Base-by-base conservation (phyloP, 257 asterid genomes). In the Echium plantagineum region DNA sequence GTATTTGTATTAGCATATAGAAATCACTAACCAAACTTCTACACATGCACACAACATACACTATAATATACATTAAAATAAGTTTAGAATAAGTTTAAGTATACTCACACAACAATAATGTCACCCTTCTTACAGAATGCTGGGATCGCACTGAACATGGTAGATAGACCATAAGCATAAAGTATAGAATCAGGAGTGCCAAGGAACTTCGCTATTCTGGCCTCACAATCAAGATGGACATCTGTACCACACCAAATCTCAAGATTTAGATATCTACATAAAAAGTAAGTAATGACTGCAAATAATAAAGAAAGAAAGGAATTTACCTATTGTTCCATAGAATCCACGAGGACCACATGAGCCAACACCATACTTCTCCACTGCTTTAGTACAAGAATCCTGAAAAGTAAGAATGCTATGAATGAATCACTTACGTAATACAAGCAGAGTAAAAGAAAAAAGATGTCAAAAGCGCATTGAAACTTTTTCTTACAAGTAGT, bases 331-430 rank as follows among this genome's bases (percentile, higher is more conserved):
- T 69, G 98, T 91, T 75, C 98, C 98, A 77, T 91, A 91, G 70
- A 91, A 91, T 68, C 94, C 95, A 76, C 98, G 98, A 77, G 95
- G 96, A 64, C 98, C 98, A 72, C 98, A 91, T 66, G 98, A 91
- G 57, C 98, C 98, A 62, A 91, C 98, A 73, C 98, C 98, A 68
- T 91, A 91, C 78, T 91, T 91, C 78, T 88, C 98, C 79, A 91
- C 72, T 58, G 98, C 85, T 74, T 68, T 81, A 62, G 90, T 88
- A 70, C 98, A 91, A 10, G 98, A 78, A n/a, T 85, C 94, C 98
- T 91, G 89, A 72, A 49, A 35, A 68, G 49, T 16, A 64, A 47
- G 65, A 65, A 63, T 12, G 58, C 21, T 58, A 67, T 76, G 55
- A 74, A 38, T 26, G 55, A 13, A 31, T 10, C 47, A 66, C 61